Evolutionary conservation across 129 eudicot genomes (phyloP).

Genomic region (Daucus carota): DH1_v3.0 NC_030384.2:31396501-31397000

Average conservation of each 20-base stretch:
- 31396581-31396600: slow-evolving; percentile 74
- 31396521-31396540: slow-evolving; percentile 60
- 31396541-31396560: slow-evolving; percentile 75
- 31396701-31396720: background rate
- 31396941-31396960: background rate
- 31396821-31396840: slow-evolving; percentile 61
- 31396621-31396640: slow-evolving; percentile 67
- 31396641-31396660: slow-evolving; percentile 59
- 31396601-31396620: slow-evolving; percentile 57
- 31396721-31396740: background rate
- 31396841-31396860: slow-evolving; percentile 99
- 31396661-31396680: background rate
- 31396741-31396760: slow-evolving; percentile 48
- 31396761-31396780: slow-evolving; percentile 70
- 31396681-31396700: background rate
- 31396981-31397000: background rate
- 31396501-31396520: slow-evolving; percentile 51
- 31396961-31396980: background rate
- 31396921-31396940: background rate
- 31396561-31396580: slow-evolving; percentile 78
- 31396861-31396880: slow-evolving; percentile 31
- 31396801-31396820: slow-evolving; percentile 51
- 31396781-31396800: slow-evolving; percentile 63
- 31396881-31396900: background rate
- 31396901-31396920: background rate